Percentiles rank a stretch among this genome's conserved stretches.
Conservation (phyloP, 2,329 filamentous ascomycete genomes). For the Ophiocordyceps camponoti-rufipedis region DNA sequence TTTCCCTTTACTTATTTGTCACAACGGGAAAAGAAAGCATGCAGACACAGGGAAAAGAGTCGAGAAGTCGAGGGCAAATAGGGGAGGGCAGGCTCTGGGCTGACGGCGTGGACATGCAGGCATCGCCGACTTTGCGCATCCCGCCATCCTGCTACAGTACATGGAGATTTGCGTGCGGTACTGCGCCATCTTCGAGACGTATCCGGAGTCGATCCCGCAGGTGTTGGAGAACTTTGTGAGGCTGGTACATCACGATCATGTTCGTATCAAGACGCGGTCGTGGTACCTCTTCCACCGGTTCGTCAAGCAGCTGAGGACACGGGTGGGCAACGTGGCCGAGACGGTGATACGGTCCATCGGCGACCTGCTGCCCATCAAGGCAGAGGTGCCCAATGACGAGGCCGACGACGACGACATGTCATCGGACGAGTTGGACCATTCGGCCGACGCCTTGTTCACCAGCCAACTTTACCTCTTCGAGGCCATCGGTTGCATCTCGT, state of each 20-base stretch:
- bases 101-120: conserved; percentile 26
- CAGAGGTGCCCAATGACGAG: conserved; percentile 61
- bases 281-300: conserved; percentile 96
- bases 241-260: conserved; percentile 72
- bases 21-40: neutral
- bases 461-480: conserved; percentile 91
- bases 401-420: conserved; percentile 88
- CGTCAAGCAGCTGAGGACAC: conserved; percentile 67
- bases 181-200: conserved; percentile 76
- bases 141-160: conserved; percentile 83
- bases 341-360: conserved; percentile 79
- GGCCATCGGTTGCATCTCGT: conserved; percentile 82
- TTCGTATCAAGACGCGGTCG: conserved; percentile 73
- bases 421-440: conserved; percentile 79
- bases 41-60: neutral
- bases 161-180: conserved; percentile 98
- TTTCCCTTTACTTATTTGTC: too few species aligned
- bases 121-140: conserved; percentile 71
- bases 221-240: conserved; percentile 84
- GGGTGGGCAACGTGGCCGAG: conserved; percentile 78
- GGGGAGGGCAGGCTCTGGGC: neutral
- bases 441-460: conserved; percentile 76
- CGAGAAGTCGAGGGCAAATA: neutral
- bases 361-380: conserved; percentile 78
- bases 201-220: conserved; percentile 62